Conservation (phyloP, 768 basidiomycete genomes). For the Suillus subluteus region DNA sequence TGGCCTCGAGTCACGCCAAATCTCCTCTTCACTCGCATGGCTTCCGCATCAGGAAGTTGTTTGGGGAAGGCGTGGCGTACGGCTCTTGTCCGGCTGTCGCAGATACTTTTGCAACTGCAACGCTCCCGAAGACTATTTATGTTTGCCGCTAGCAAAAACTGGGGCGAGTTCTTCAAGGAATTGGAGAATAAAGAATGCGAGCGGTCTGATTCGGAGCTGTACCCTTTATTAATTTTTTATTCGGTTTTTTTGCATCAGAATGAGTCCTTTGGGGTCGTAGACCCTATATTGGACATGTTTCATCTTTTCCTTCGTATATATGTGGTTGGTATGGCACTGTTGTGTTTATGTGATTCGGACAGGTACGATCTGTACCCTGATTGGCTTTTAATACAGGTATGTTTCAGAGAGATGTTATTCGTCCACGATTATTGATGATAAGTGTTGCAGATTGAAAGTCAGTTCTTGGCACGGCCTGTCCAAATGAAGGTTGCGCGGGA, state of each 20-base stretch:
- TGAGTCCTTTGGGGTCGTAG: too few relatives aligned
- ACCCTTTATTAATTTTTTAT: background rate
- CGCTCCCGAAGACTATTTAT: slow-evolving; percentile 33
- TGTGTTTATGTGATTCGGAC: too few relatives aligned
- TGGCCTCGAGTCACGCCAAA: slow-evolving; percentile 38
- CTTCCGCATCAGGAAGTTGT: slow-evolving; percentile 14
- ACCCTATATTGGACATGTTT: too few relatives aligned
- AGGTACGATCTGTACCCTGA: background rate
- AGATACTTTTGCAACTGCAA: slow-evolving; percentile 33
- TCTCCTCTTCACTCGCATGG: slow-evolving; percentile 31
- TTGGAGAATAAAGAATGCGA: slow-evolving; percentile 15
- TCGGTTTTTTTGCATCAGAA: too few relatives aligned
- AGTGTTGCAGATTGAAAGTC: slow-evolving; percentile 25
- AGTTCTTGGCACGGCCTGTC: slow-evolving; percentile 27
- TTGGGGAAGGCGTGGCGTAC: slow-evolving; percentile 28
- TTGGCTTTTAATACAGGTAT: slow-evolving; percentile 21
- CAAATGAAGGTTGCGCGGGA: slow-evolving; percentile 28
- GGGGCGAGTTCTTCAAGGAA: slow-evolving; percentile 14
- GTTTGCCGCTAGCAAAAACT: slow-evolving; percentile 19
- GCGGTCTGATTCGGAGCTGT: slow-evolving; percentile 1
- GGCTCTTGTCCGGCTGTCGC: slow-evolving; percentile 30
- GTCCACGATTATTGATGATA: background rate
- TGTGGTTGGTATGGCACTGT: too few relatives aligned
- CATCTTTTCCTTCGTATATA: too few relatives aligned
- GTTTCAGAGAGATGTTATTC: background rate